A percentile compares a stretch with the other conserved stretches of the same genome.
Conservation (phyloP, 495 filamentous ascomycete species). For the Podospora sp. region DNA sequence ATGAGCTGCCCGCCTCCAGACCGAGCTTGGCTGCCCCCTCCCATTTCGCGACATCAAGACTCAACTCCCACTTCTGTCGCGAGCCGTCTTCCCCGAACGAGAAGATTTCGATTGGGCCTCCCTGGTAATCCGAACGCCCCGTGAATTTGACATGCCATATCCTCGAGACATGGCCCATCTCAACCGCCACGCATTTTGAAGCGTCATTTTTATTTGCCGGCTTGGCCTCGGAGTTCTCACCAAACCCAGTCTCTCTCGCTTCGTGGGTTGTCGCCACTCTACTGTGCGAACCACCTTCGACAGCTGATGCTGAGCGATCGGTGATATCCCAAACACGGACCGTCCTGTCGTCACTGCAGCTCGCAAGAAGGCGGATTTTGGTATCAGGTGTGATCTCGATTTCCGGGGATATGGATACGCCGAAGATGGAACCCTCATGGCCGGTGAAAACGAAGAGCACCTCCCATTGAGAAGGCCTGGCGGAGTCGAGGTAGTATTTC, state of each 20-base stretch:
- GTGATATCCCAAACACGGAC: conserved; percentile 86
- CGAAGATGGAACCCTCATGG: conserved; percentile 94
- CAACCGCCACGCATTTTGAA: conserved; percentile 58
- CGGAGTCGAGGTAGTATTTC: conserved; percentile 59
- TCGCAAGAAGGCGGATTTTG: conserved; percentile 67
- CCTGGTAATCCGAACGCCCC: conserved; percentile 21
- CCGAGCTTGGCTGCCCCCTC: background rate
- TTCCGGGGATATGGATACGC: conserved; percentile 71
- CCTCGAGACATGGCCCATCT: conserved; percentile 83
- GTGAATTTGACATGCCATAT: conserved; percentile 83
- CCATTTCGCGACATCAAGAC: conserved; percentile 28
- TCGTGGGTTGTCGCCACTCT: conserved; percentile 23
- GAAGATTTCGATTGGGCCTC: conserved; percentile 49
- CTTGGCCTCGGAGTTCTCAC: conserved; percentile 33
- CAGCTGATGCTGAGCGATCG: conserved; percentile 28
- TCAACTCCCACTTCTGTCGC: conserved; percentile 68
- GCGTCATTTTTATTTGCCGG: conserved; percentile 25
- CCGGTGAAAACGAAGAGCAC: conserved; percentile 78
- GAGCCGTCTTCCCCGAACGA: conserved; percentile 83
- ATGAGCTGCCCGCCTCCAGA: background rate
- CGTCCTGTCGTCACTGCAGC: conserved; percentile 94
- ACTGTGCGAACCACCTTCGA: background rate
- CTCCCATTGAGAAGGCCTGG: conserved; percentile 25
- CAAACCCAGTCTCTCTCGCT: conserved; percentile 56
- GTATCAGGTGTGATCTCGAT: conserved; percentile 44